These are phyloP conservation scores for Coemansia sp. DNA, from an alignment of 371 early-diverging fungal genomes.

Conservation along the genomic window DNA sequence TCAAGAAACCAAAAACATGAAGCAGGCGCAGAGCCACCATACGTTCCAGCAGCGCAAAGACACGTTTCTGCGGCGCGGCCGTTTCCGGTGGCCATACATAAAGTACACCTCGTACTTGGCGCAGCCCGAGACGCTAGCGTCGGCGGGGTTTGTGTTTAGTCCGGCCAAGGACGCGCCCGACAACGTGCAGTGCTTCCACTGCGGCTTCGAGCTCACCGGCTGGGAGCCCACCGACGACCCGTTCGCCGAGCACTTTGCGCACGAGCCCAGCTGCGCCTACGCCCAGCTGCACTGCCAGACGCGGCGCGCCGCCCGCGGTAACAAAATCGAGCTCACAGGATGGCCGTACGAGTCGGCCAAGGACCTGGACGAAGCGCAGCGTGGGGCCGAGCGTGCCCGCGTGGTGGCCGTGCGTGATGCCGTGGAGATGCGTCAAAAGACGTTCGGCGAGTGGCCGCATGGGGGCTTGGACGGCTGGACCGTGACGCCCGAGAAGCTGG, in stretches of 20 bases:
- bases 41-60: constrained; percentile 44
- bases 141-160: constrained; percentile 52
- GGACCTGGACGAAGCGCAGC: constrained; percentile 4
- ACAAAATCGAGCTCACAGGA: constrained; percentile 31
- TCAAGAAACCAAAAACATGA: constrained; percentile 10
- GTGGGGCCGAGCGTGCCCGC: constrained; percentile 6
- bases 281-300: constrained; percentile 48
- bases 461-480: constrained; percentile 34
- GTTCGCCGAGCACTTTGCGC: constrained; percentile 51
- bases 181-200: constrained; percentile 54
- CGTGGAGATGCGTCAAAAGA: constrained; percentile 33
- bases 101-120: constrained; percentile 44
- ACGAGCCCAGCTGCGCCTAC: constrained; percentile 49
- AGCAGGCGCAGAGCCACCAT: constrained; percentile 7
- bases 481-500: constrained; percentile 50
- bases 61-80: constrained; percentile 46
- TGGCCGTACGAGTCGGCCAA: constrained; percentile 21
- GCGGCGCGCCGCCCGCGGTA: constrained; percentile 21
- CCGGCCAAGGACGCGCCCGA: constrained; percentile 50
- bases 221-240: constrained; percentile 54
- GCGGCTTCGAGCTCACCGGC: constrained; percentile 52
- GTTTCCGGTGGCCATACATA: constrained; percentile 46
- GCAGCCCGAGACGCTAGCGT: constrained; percentile 52
- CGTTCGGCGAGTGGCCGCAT: constrained; percentile 53
- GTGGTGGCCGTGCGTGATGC: constrained; percentile 21